Evolutionary conservation across 305 asterid species (phyloP).

Genomic region (Lippia alba): DNA sequence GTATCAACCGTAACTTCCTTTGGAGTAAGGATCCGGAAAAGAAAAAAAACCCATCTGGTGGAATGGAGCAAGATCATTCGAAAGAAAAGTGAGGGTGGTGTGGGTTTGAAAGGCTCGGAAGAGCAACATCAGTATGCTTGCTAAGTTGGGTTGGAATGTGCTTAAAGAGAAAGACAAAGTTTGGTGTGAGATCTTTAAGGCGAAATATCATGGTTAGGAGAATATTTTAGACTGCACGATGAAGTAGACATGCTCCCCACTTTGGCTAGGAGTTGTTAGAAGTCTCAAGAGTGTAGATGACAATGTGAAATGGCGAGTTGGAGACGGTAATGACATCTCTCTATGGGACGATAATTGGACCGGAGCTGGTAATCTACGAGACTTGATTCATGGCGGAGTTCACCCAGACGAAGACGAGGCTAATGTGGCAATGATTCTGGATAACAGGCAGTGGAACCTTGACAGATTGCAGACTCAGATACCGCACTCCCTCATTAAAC

Average conservation of each 20-base stretch:
- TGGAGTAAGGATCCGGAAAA: not conserved
- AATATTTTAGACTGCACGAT: too few species aligned
- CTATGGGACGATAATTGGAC: not conserved
- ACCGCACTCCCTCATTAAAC: too few species aligned
- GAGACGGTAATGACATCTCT: not conserved
- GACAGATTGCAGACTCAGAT: too few species aligned
- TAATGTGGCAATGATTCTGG: too few species aligned
- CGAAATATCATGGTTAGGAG: too few species aligned
- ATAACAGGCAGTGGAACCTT: too few species aligned
- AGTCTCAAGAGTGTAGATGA: not conserved
- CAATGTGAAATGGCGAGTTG: not conserved
- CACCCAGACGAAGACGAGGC: not conserved
- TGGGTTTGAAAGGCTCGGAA: not conserved
- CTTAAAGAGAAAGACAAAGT: too few species aligned
- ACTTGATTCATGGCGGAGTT: not conserved
- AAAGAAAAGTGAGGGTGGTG: not conserved
- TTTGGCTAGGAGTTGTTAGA: not conserved
- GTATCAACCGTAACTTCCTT: not conserved
- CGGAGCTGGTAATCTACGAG: too few species aligned
- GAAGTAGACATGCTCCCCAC: too few species aligned
- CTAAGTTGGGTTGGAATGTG: not conserved
- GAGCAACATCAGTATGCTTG: not conserved
- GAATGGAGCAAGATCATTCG: not conserved
- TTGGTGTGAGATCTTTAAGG: too few species aligned
- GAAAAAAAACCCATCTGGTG: not conserved